Evolutionary conservation across 345 rosid species (phyloP), one percentile per base, ranked within the genome.

Genomic region (Durio zibethinus): DNA sequence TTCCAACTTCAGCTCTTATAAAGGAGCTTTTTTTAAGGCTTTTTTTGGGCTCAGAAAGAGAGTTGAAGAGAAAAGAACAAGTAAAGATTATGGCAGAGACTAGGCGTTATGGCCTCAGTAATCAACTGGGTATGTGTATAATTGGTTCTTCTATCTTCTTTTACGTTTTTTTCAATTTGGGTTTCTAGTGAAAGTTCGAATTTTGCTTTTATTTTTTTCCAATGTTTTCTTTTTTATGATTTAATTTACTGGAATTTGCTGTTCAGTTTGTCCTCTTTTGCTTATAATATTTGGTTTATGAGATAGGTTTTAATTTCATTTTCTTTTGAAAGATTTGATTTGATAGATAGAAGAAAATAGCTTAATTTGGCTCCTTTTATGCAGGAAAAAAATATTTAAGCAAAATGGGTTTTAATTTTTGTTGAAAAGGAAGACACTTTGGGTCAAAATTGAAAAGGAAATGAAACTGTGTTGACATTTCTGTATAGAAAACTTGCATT

Each of bases 11-110:
- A 31, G 68, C 15, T 16, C 29, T 11, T 43, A 11, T 27, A 38
- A 16, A 10, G 14, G 23, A 38, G 42, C 5, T 15, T 75, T 43
- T 43, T 11, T 23, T 66, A 27, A 66, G 40, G 10, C 9, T 12
- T 18, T 63, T 63, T 16, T 45, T 60, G 33, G 16, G 45, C 57
- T 29, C 10, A 42, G 38, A 60, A n/a, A 50, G 21, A 23, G 61
- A 50, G 45, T 71, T 71, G 61, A 33, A 52, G 31, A 33, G 29
- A 65, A 65, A 35, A 38, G 33, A 31, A 4, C 40, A 70, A 67
- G 25, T 53, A 36, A 54, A 64, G 43, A 48, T 47, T 20, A 87
- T 87, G 90, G 84, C 87, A n/a, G 90, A 87, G 33, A 25, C 83
- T 31, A 56, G 85, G 77, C 83, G 83, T 69, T 79, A 73, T 68